Evolutionary conservation across 2,329 filamentous ascomycete genomes (phyloP).

Genomic region (Claviceps monticola): DNA sequence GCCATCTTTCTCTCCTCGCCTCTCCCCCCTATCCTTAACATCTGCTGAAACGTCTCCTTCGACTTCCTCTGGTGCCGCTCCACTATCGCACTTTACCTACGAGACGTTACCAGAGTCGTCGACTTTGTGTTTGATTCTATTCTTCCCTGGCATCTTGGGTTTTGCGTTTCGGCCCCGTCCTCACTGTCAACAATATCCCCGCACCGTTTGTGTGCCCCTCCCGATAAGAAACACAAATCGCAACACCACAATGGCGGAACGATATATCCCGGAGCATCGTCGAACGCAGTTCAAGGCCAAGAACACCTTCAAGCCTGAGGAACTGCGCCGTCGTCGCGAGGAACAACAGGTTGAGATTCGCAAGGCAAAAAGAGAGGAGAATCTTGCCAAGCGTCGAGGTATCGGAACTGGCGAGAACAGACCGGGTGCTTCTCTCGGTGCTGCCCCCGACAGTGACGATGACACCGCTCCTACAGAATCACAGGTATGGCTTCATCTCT

Average conservation of each 20-base stretch:
- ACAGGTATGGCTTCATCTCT: constrained; percentile 50
- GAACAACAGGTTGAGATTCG: constrained; percentile 99
- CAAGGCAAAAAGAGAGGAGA: constrained; percentile 97
- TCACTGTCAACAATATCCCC: constrained; percentile 4
- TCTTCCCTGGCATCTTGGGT: not conserved
- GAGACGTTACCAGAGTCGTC: constrained; percentile 1
- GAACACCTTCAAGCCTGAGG: constrained; percentile 97
- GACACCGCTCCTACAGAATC: constrained; percentile 88
- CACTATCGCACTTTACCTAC: not conserved
- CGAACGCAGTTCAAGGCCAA: constrained; percentile 99
- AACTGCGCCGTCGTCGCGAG: constrained; percentile 93
- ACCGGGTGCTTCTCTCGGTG: constrained; percentile 69
- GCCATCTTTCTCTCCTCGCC: constrained; percentile 4
- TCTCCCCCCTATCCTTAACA: constrained; percentile 1
- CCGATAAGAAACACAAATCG: not conserved
- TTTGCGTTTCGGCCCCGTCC: constrained; percentile 1
- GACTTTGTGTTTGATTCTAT: not conserved
- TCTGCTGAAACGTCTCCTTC: constrained; percentile 1
- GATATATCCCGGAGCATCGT: constrained; percentile 98
- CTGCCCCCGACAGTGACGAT: constrained; percentile 93
- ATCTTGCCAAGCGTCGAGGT: constrained; percentile 93
- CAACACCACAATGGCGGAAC: constrained; percentile 69
- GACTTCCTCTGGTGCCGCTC: constrained; percentile 3
- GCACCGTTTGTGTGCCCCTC: constrained; percentile 1
- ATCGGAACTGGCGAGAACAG: constrained; percentile 71